Percentiles rank a stretch among this genome's conserved stretches.
These are phyloP conservation scores for Phytophthora ramorum DNA, from an alignment of 352 stramenopile genomes.

Conservation along the genomic window DNA sequence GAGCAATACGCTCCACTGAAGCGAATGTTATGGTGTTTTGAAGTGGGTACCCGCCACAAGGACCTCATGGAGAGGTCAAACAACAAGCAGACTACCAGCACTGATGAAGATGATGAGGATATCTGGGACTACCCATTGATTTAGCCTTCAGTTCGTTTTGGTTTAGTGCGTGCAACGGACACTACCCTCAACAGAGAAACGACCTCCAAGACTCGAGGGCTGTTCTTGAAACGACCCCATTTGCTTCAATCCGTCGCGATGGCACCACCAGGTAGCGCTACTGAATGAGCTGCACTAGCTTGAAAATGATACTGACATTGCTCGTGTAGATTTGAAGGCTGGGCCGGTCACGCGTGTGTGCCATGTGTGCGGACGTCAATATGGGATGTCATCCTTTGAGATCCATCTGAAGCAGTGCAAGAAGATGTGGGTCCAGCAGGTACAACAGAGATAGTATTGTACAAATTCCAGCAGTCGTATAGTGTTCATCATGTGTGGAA, in stretches of 20 bases:
- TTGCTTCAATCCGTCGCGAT: neutral
- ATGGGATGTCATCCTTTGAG: slow-evolving; percentile 82
- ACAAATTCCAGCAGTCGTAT: no score
- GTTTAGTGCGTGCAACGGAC: slow-evolving; percentile 5
- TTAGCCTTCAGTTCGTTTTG: slow-evolving; percentile 2
- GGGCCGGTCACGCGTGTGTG: slow-evolving; percentile 77
- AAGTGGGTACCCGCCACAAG: slow-evolving; percentile 41
- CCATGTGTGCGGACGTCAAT: slow-evolving; percentile 82
- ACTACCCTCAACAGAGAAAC: slow-evolving; percentile 4
- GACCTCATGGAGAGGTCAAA: slow-evolving; percentile 21
- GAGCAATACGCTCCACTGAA: slow-evolving; percentile 63
- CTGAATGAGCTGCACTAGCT: neutral
- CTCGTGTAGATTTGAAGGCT: slow-evolving; percentile 40
- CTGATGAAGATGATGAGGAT: slow-evolving; percentile 48
- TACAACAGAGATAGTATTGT: slow-evolving; percentile 14
- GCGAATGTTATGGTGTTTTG: slow-evolving; percentile 68
- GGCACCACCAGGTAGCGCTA: neutral
- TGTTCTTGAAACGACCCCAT: neutral
- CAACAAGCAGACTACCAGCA: slow-evolving; percentile 10
- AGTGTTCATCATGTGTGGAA: neutral
- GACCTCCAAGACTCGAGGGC: neutral
- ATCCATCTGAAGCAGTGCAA: slow-evolving; percentile 90
- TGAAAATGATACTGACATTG: neutral
- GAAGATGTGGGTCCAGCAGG: slow-evolving; percentile 77
- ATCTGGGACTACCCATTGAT: slow-evolving; percentile 71